Evolutionary conservation across 371 early-diverging fungal species (phyloP).

Genomic region (Actinomortierella wolfii): DNA sequence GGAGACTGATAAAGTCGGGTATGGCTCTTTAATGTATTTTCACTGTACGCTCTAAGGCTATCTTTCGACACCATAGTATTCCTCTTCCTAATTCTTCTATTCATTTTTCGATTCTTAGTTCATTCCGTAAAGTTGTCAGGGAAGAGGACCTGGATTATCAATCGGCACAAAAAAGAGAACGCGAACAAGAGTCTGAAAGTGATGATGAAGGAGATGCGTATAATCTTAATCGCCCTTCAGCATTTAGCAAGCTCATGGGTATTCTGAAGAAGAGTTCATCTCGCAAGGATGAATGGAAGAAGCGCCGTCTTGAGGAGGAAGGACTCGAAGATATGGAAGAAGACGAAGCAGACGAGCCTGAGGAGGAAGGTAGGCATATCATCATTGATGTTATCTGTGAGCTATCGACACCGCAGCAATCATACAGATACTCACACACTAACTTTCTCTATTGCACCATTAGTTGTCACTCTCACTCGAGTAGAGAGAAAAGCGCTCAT

Average conservation of each 20-base stretch:
- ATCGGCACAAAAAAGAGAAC: slow-evolving; percentile 46
- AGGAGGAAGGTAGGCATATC: slow-evolving; percentile 36
- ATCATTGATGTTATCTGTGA: too few relatives aligned
- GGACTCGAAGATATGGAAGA: slow-evolving; percentile 49
- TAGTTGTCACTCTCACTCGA: slow-evolving; percentile 34
- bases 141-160: slow-evolving; percentile 59
- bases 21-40: slow-evolving; percentile 4
- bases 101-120: slow-evolving; percentile 15
- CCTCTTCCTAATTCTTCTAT: not conserved
- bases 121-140: slow-evolving; percentile 51
- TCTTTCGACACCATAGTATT: not conserved
- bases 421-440: not conserved
- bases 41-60: not conserved
- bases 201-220: slow-evolving; percentile 47
- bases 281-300: slow-evolving; percentile 45
- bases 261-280: slow-evolving; percentile 40
- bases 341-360: slow-evolving; percentile 35
- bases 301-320: slow-evolving; percentile 45
- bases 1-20: slow-evolving; percentile 45
- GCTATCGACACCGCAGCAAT: not conserved
- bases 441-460: not conserved
- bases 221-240: slow-evolving; percentile 36
- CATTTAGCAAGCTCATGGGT: slow-evolving; percentile 39
- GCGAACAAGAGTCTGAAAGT: slow-evolving; percentile 47
- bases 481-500: slow-evolving; percentile 35